phyloP scores from a whole-genome alignment of 139 green algal genomes.

The Tetradesmus obliquus region DNA sequence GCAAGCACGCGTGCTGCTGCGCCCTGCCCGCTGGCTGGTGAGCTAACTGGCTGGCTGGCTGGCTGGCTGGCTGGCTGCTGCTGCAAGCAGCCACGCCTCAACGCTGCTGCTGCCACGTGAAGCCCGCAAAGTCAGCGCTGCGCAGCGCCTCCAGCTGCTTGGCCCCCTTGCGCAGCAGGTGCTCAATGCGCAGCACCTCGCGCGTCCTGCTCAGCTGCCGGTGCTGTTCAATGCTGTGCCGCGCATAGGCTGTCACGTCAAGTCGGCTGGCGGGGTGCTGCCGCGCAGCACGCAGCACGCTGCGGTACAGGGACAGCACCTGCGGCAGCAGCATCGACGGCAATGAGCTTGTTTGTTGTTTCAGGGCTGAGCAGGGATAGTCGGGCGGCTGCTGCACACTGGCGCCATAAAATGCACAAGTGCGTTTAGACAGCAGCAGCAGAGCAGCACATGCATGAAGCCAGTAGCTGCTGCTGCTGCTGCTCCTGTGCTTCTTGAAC shows the following conservation, averaged over 20 bases:
- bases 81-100: neutral
- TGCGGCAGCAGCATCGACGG: neutral
- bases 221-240: slow-evolving; percentile 18
- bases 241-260: neutral
- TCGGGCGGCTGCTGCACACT: neutral
- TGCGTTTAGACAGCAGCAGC: neutral
- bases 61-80: neutral
- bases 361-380: too few species aligned
- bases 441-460: neutral
- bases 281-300: neutral
- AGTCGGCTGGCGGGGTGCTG: neutral
- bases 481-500: neutral
- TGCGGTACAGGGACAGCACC: slow-evolving; percentile 33
- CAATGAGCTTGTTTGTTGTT: neutral
- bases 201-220: neutral
- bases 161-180: slow-evolving; percentile 23
- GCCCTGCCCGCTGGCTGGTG: neutral
- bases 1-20: too few species aligned
- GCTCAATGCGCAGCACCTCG: slow-evolving; percentile 29
- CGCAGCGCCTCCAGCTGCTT: slow-evolving; percentile 23
- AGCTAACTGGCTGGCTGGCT: neutral
- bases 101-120: slow-evolving; percentile 5
- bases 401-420: neutral
- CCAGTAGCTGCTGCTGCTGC: neutral
- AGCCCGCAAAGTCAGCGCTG: neutral